Conservation (phyloP, 257 asterid genomes). For the Penstemon newberryi region DNA sequence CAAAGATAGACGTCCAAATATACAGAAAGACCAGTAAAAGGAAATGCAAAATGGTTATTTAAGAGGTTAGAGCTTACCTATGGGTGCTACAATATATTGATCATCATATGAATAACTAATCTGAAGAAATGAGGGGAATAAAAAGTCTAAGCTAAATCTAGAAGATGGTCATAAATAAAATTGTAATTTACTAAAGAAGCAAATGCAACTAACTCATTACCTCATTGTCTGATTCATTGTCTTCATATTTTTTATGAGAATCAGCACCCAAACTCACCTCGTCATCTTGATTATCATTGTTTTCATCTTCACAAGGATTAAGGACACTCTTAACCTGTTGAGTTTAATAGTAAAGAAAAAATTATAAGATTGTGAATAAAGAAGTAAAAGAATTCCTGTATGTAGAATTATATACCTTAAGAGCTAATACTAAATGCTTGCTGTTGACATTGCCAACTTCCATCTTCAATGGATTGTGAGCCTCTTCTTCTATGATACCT, state of each 20-base stretch:
- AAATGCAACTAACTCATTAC: constrained; percentile 39
- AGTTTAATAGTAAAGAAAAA: constrained; percentile 21
- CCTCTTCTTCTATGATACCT: constrained; percentile 85
- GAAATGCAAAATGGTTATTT: constrained; percentile 2
- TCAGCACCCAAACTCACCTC: constrained; percentile 66
- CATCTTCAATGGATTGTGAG: constrained; percentile 74
- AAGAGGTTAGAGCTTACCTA: constrained; percentile 45
- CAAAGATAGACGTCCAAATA: constrained; percentile 20
- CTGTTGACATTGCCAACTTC: constrained; percentile 91
- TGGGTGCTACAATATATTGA: constrained; percentile 64
- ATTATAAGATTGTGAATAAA: constrained; percentile 13
- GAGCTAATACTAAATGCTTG: constrained; percentile 81
- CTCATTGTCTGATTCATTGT: constrained; percentile 71
- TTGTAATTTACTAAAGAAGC: constrained; percentile 6
- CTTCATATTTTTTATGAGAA: constrained; percentile 52
- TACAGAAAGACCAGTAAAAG: constrained; percentile 21
- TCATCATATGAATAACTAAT: constrained; percentile 72
- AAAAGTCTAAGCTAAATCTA: neutral
- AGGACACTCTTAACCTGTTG: constrained; percentile 90
- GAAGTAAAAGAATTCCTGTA: constrained; percentile 15
- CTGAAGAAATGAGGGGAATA: constrained; percentile 43
- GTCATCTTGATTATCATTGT: constrained; percentile 60
- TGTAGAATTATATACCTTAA: constrained; percentile 55
- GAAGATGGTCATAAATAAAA: too few species aligned
- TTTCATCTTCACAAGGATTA: constrained; percentile 94